Conservation (phyloP, 169 alveolate species). For the Plasmodium vivax region DNA sequence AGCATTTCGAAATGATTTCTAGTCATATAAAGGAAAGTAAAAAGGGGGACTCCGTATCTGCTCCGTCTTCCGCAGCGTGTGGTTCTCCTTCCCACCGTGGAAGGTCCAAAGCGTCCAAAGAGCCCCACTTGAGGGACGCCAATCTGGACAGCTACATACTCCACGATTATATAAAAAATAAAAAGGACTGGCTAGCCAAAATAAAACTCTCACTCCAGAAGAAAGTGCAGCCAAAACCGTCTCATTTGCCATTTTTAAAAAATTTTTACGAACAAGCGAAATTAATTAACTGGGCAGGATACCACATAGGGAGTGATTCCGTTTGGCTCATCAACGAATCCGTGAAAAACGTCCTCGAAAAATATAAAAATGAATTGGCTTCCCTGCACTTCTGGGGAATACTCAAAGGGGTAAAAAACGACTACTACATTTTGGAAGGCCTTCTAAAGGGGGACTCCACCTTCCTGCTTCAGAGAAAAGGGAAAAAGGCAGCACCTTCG, state of each 20-base stretch:
- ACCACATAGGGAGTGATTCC: constrained; percentile 19
- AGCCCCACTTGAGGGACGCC: background rate
- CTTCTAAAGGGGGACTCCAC: constrained; percentile 1
- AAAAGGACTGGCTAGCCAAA: constrained; percentile 56
- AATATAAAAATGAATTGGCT: constrained; percentile 21
- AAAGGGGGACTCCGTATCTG: background rate
- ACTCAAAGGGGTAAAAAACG: constrained; percentile 39
- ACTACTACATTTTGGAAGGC: constrained; percentile 62
- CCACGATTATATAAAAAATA: constrained; percentile 16
- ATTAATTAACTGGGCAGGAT: constrained; percentile 72
- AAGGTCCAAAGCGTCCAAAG: background rate
- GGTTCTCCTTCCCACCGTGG: background rate
- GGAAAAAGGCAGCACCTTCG: background rate
- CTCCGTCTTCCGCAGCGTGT: background rate
- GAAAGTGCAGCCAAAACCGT: background rate
- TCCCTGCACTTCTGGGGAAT: constrained; percentile 64
- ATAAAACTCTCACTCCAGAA: constrained; percentile 1
- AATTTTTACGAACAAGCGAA: constrained; percentile 36
- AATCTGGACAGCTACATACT: constrained; percentile 42
- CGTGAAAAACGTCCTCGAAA: constrained; percentile 22
- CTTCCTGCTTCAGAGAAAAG: background rate
- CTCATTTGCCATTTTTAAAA: constrained; percentile 17
- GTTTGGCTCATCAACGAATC: constrained; percentile 23
- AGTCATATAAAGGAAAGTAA: constrained; percentile 58
- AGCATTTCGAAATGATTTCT: constrained; percentile 56